Conservation (phyloP, 2,329 filamentous ascomycete species). For the Magnaporthiopsis incrustans region DNA sequence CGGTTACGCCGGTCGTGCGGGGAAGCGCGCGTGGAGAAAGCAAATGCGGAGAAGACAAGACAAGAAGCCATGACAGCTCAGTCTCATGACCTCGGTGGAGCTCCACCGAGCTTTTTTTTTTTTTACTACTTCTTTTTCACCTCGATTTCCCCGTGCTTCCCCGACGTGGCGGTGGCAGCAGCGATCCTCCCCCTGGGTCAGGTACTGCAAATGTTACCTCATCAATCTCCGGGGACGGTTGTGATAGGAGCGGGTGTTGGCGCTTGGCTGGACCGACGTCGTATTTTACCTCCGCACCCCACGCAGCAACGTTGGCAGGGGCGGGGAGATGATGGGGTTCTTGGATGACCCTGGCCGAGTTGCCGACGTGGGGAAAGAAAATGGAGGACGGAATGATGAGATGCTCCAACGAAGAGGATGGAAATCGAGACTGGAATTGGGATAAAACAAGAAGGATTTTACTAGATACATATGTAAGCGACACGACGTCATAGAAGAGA, state of each 20-base stretch:
- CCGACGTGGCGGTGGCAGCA: background rate
- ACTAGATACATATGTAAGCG: background rate
- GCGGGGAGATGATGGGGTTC: background rate
- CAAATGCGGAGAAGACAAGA: background rate
- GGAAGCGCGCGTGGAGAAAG: background rate
- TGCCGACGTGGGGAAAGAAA: background rate
- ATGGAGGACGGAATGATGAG: background rate
- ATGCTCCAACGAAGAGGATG: too few species aligned
- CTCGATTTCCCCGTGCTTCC: background rate
- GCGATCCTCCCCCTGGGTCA: background rate
- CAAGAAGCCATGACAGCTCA: background rate
- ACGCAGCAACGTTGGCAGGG: background rate
- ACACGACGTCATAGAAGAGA: too few species aligned
- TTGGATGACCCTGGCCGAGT: background rate
- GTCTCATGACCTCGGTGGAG: background rate
- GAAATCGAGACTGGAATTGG: background rate
- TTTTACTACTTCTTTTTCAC: background rate
- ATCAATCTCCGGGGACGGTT: background rate
- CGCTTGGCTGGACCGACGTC: background rate
- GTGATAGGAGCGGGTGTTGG: background rate
- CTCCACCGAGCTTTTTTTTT: background rate
- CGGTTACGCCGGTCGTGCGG: background rate
- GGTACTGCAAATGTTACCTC: background rate
- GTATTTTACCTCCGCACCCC: background rate
- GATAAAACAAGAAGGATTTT: background rate